Conservation (phyloP, 768 basidiomycete species). For the Termitomyces sp. region DNA sequence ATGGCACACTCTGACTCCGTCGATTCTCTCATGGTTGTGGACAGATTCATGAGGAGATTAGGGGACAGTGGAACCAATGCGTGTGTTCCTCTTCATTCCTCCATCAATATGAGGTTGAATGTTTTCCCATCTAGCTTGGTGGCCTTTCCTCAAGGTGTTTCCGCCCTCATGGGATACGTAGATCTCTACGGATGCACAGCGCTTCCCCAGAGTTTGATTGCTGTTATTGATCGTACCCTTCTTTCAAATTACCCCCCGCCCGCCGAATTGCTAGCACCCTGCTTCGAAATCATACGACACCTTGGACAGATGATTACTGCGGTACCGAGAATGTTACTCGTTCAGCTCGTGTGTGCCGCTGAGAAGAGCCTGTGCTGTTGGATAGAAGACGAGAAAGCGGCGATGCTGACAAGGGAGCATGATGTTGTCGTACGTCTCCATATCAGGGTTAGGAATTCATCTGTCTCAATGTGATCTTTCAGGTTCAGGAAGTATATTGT, state of each 20-base stretch:
- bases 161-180: constrained; percentile 20
- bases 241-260: constrained; percentile 29
- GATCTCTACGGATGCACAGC: constrained; percentile 11
- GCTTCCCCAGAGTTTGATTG: constrained; percentile 23
- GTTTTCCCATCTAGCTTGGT: constrained; percentile 16
- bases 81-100: constrained; percentile 5
- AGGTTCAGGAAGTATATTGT: constrained; percentile 43
- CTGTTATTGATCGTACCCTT: constrained; percentile 27
- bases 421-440: constrained; percentile 40
- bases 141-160: constrained; percentile 19
- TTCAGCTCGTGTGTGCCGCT: constrained; percentile 32
- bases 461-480: not conserved
- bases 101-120: not conserved
- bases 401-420: constrained; percentile 41
- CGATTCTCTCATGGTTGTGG: constrained; percentile 19
- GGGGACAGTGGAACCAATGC: constrained; percentile 12
- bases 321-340: constrained; percentile 22
- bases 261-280: constrained; percentile 22
- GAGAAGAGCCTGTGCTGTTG: constrained; percentile 42
- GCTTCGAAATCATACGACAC: constrained; percentile 33
- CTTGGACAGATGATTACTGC: constrained; percentile 30
- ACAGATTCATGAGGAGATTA: constrained; percentile 24
- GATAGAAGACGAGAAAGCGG: constrained; percentile 45
- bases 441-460: not conserved
- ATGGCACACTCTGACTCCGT: constrained; percentile 17